phyloP scores from a whole-genome alignment of 2,329 filamentous ascomycete species.

The Nakataea oryzae region DNA sequence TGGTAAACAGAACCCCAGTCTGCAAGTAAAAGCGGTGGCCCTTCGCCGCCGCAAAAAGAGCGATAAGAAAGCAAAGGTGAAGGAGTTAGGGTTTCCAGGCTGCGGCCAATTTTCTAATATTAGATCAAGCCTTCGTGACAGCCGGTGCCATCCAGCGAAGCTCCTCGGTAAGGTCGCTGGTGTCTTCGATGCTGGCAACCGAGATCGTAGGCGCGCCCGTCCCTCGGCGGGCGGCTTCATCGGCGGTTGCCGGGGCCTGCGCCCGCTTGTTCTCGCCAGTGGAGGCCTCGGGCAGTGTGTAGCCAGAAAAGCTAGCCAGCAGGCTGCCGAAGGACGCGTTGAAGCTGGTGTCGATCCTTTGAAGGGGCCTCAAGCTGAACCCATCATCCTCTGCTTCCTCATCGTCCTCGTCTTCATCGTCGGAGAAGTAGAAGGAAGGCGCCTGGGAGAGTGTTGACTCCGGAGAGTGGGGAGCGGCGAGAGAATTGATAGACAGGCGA shows the following conservation, averaged over 20 bases:
- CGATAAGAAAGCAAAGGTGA: background rate
- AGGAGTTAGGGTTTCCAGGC: background rate
- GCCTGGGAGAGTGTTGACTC: conserved; percentile 24
- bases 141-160: background rate
- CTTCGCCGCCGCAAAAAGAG: background rate
- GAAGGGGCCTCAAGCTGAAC: conserved; percentile 16
- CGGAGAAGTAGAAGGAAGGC: conserved; percentile 35
- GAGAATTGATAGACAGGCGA: conserved; percentile 16
- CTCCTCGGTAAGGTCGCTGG: background rate
- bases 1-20: background rate
- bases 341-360: background rate
- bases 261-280: background rate
- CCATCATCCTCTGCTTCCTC: conserved; percentile 29
- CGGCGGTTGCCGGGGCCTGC: background rate
- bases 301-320: conserved; percentile 23
- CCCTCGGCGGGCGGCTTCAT: background rate
- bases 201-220: background rate
- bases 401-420: conserved; percentile 22
- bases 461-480: conserved; percentile 18
- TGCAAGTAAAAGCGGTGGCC: background rate
- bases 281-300: conserved; percentile 31
- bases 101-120: background rate
- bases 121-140: background rate
- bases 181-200: background rate
- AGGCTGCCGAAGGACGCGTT: conserved; percentile 14